Base-by-base conservation (phyloP, 2,329 filamentous ascomycete genomes). In the Penicillium glabrum region DNA sequence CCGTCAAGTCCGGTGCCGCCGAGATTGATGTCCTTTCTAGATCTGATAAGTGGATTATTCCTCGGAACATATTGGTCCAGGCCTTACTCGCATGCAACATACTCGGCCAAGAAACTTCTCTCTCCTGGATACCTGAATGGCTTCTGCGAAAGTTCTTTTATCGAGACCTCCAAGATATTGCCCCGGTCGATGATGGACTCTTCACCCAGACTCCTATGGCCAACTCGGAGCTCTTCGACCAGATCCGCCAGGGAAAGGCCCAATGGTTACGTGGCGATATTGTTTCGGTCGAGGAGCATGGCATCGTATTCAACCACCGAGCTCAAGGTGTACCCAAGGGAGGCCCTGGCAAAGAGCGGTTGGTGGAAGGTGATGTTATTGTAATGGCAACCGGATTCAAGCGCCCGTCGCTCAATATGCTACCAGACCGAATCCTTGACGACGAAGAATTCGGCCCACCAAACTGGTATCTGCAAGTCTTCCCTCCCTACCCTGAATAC, bases 171-270 rank as follows among this genome's bases (percentile, higher is more conserved):
- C 77, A 87, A 65, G 86, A 92, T 62, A 81, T 96, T 5, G 84
- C 89, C 0, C 91, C 91, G 0, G 76, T 83, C 1, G 79, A 83
- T 67, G 90, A 67, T 35, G 64, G 90, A 9, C 77, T 95, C n/a
- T 96, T 91, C 72, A 91, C 83, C 27, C 88, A 90, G 51, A 96
- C 91, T 0, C 91, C 91, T 0, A 93, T 95, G 89, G 89, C 95
- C 91, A 0, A 95, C 73, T 89, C 87, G 16, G 87, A 92, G 47
- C 83, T 96, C 1, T 88, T 96, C 74, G 80, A 89, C 48, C 88
- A 89, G 66, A 83, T 96, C 29, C 87, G 91, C 21, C 76, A 79
- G 1, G 89, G 89, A 11, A 83, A 85, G 62, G 90, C 89, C 0
- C 83, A 88, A 60, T 96, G 91, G 91, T 77, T 95, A 1, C 87